These are phyloP conservation scores for Senecio squalidus DNA, from an alignment of 140 eudicot species.

Conservation along the genomic window DNA sequence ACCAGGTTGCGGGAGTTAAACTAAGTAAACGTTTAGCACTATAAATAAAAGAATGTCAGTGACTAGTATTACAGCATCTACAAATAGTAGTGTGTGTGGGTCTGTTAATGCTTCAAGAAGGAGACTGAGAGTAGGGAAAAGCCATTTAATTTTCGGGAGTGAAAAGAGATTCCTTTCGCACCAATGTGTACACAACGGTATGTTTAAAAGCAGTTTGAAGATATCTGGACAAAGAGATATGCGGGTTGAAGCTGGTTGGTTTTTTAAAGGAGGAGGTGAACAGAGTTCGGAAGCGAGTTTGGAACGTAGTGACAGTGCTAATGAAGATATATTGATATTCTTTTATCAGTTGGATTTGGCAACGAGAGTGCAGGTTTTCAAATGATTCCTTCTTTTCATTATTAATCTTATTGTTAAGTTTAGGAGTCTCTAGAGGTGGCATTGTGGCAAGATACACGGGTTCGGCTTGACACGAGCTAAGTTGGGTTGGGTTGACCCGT, in stretches of 20 bases:
- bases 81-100: constrained; percentile 39
- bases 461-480: neutral
- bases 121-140: constrained; percentile 17
- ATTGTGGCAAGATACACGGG: neutral
- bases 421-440: neutral
- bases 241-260: constrained; percentile 85
- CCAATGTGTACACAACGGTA: constrained; percentile 23
- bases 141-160: constrained; percentile 29
- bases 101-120: constrained; percentile 41
- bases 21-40: too few relatives aligned
- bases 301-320: constrained; percentile 90
- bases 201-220: constrained; percentile 19
- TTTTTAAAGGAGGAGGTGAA: constrained; percentile 73
- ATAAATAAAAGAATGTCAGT: constrained; percentile 29
- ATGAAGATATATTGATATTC: constrained; percentile 81
- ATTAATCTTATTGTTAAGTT: neutral
- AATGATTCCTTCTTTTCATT: constrained; percentile 2
- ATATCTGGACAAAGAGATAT: constrained; percentile 22
- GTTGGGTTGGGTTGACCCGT: neutral
- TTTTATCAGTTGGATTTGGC: constrained; percentile 94
- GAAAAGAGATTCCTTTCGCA: constrained; percentile 35
- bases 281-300: constrained; percentile 63
- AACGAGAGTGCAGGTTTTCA: constrained; percentile 84
- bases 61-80: constrained; percentile 50
- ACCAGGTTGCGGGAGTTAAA: too few relatives aligned